These are phyloP conservation scores for Crithidia sp. DNA, from an alignment of 208 protist genomes.

Conservation along the genomic window DNA sequence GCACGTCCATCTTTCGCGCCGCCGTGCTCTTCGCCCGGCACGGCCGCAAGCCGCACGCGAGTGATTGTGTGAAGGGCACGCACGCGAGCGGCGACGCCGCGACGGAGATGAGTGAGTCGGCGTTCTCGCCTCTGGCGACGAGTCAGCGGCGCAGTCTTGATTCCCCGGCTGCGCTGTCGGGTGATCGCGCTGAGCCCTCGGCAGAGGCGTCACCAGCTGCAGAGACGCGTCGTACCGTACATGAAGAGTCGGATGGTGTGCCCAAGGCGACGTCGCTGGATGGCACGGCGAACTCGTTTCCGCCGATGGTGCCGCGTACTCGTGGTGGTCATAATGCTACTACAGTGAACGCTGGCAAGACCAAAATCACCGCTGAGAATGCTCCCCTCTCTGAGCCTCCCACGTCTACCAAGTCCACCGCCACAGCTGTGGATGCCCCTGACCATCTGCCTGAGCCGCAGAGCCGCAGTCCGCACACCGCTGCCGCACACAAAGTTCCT, in stretches of 20 bases:
- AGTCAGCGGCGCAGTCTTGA: neutral
- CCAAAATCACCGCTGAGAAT: no score
- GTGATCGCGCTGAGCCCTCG: neutral
- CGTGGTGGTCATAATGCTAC: neutral
- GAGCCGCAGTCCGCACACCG: no score
- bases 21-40: conserved; percentile 24
- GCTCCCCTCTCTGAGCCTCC: neutral
- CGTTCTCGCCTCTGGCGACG: no score
- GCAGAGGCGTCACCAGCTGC: neutral
- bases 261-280: neutral
- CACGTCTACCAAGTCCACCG: neutral
- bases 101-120: neutral
- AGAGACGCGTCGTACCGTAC: neutral
- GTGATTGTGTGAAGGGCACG: neutral
- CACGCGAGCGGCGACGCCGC: neutral
- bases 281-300: neutral
- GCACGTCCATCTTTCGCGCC: conserved; percentile 47
- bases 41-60: neutral
- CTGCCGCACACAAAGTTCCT: no score
- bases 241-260: neutral
- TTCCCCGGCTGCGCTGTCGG: neutral
- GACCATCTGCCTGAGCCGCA: no score
- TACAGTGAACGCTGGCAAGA: no score
- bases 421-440: no score
- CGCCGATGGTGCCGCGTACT: conserved; percentile 8